Percentiles rank a stretch among this genome's conserved stretches.
Conservation (phyloP, 768 basidiomycete species). For the Chalciporus sphaerocephalus region DNA sequence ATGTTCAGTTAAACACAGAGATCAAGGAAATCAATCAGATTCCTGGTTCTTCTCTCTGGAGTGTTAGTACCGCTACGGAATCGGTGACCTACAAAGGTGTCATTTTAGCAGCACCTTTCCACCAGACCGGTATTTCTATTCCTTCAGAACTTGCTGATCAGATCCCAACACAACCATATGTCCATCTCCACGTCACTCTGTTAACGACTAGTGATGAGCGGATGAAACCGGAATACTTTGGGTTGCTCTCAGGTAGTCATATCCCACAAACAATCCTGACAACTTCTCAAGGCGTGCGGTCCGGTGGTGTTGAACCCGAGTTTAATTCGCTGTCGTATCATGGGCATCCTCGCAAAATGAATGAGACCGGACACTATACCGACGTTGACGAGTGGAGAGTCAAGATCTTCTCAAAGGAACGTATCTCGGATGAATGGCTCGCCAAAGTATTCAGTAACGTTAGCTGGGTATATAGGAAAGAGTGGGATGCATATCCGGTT, state of each 20-base stretch:
- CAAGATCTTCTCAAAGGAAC: constrained; percentile 79
- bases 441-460: constrained; percentile 62
- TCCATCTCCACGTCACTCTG: constrained; percentile 84
- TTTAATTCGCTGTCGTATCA: constrained; percentile 89
- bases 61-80: constrained; percentile 46
- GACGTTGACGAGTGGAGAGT: constrained; percentile 56
- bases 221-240: constrained; percentile 68
- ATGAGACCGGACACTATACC: constrained; percentile 19
- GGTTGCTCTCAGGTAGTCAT: constrained; percentile 38
- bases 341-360: constrained; percentile 41
- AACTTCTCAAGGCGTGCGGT: constrained; percentile 54
- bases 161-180: constrained; percentile 70
- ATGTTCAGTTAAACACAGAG: constrained; percentile 63
- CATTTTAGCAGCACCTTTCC: constrained; percentile 84
- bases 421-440: constrained; percentile 68
- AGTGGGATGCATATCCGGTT: constrained; percentile 82
- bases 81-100: constrained; percentile 61
- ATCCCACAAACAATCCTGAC: constrained; percentile 71
- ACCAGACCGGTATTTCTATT: constrained; percentile 57
- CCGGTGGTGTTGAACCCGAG: constrained; percentile 59
- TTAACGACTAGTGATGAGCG: constrained; percentile 69
- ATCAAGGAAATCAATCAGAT: constrained; percentile 49
- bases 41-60: constrained; percentile 48
- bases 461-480: constrained; percentile 80
- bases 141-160: constrained; percentile 44